Base-by-base conservation (phyloP, 208 protist genomes). In the Crithidia thermophila region DNA sequence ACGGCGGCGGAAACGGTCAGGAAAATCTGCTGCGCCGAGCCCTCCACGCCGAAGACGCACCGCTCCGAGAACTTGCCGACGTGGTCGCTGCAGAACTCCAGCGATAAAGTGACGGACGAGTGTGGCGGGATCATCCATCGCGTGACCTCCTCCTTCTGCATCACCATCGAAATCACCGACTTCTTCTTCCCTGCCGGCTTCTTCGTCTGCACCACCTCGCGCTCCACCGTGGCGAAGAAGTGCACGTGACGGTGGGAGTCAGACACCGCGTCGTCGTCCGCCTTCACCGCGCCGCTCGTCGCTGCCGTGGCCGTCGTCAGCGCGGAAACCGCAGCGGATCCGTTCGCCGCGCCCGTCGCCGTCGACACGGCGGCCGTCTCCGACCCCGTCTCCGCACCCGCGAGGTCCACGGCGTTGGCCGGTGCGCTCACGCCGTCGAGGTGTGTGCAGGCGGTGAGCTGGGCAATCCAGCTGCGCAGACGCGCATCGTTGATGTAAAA, bases 11-110 rank as follows among this genome's bases (percentile, higher is more conserved):
- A 42, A 18, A 90, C 77, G 8, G 60, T 70, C 9, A 97, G 56
- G 20, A 59, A 40, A n/a, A 94, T 37, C 36, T 75, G 61, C 67
- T 97, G 90, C 66, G 72, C 53, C 21, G 81, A 82, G 47, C 92
- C 94, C 30, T 87, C 83, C 8, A 97, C 68, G 49, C 88, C 91
- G 78, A 98, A 97, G n/a, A 79, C 31, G 66, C 91, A 85, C 21
- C 39, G 39, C 36, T 67, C 57, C 1, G 34, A 23, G 64, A 82
- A 69, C 30, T 61, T 43, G 23, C 81, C 88, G 10, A 81, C 52
- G 37, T 71, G 62, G 42, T 89, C 79, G 53, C 84, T 83, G 79
- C 82, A 90, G 76, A 97, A 98, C 67, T 94, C 81, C 39, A 97
- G 66, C 21, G 72, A 77, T 20, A 98, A 61, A 9, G 77, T 56